Base-by-base conservation (phyloP, 192 early-diverging fungal genomes). In the Lunasporangiospora selenospora region DNA sequence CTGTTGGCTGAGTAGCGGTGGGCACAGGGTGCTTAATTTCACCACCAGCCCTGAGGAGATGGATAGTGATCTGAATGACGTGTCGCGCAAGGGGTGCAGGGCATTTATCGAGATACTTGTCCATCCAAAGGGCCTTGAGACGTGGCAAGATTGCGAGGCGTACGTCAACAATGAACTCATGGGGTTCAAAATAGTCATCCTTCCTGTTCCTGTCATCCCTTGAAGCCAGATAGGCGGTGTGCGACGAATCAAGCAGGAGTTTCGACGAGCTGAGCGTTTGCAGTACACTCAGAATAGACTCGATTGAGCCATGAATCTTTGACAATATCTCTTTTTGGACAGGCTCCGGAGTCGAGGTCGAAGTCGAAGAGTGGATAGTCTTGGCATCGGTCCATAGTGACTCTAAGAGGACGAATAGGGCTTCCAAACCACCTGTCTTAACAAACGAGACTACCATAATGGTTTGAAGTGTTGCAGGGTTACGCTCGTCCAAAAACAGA, bases 41-140 rank as follows among this genome's bases (percentile, higher is more conserved):
- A 1, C 91, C 91, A 34, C 90, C 88, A 1, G 80, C 89, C 57
- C 86, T 90, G 33, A 96, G 52, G 19, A 96, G 77, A 16, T 90
- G 85, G 2, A 80, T 81, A 7, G 93, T 54, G 26, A 85, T 83
- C 16, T 77, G 81, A 13, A 93, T 67, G 38, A 93, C 67, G 26
- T 80, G 67, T 53, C 81, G 84, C 44, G 91, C 71, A 21, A 90
- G 61, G 51, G 65, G 65, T 32, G 67, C 77, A 1, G 85, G 83
- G 24, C 80, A 84, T 18, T 71, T 69, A 11, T 83, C 53, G 21
- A 94, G 58, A 41, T 85, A 67, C 24, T 82, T 67, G 47, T 86
- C 89, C 32, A 80, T 41, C 88, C 91, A 93, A 21, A 94, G 69
- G 8, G 77, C 65, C 50, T 67, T 54, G 19, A 94, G 77, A n/a